These are phyloP conservation scores for Periconia macrospinosa DNA, from an alignment of 2,329 filamentous ascomycete species.

Conservation along the genomic window DNA sequence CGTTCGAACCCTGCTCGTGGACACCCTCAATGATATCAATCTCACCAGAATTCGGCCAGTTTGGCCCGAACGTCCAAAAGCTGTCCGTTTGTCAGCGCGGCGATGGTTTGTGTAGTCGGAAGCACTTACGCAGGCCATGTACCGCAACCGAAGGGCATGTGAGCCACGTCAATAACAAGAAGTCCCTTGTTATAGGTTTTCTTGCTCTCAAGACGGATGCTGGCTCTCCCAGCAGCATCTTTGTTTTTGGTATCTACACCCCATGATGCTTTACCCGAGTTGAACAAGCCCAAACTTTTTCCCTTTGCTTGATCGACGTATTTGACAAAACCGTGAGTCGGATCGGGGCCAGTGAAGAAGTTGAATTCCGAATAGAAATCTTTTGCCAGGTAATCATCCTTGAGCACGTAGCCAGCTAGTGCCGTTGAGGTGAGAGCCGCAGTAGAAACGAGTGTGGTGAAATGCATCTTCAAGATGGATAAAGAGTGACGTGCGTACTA, in stretches of 20 bases:
- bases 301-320: slow-evolving; percentile 46
- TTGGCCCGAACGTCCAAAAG: slow-evolving; percentile 37
- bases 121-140: slow-evolving; percentile 52
- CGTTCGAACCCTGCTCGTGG: slow-evolving; percentile 46
- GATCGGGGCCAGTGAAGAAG: slow-evolving; percentile 48
- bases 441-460: slow-evolving; percentile 37
- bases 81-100: slow-evolving; percentile 16
- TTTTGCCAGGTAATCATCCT: slow-evolving; percentile 43
- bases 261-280: slow-evolving; percentile 43
- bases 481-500: slow-evolving; percentile 38
- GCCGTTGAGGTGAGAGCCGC: slow-evolving; percentile 36
- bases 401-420: slow-evolving; percentile 45
- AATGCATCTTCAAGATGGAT: slow-evolving; percentile 38
- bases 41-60: slow-evolving; percentile 46
- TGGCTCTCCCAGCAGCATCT: slow-evolving; percentile 45
- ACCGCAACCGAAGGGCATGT: slow-evolving; percentile 56
- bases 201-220: slow-evolving; percentile 52
- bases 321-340: slow-evolving; percentile 48
- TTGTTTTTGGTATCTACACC: slow-evolving; percentile 49
- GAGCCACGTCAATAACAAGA: slow-evolving; percentile 53
- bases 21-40: slow-evolving; percentile 55
- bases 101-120: not conserved
- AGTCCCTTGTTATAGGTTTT: slow-evolving; percentile 51
- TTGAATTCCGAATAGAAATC: slow-evolving; percentile 51
- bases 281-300: slow-evolving; percentile 45